Evolutionary conservation across 192 early-diverging fungal species (phyloP).

Genomic region (Mortierella antarctica): DNA sequence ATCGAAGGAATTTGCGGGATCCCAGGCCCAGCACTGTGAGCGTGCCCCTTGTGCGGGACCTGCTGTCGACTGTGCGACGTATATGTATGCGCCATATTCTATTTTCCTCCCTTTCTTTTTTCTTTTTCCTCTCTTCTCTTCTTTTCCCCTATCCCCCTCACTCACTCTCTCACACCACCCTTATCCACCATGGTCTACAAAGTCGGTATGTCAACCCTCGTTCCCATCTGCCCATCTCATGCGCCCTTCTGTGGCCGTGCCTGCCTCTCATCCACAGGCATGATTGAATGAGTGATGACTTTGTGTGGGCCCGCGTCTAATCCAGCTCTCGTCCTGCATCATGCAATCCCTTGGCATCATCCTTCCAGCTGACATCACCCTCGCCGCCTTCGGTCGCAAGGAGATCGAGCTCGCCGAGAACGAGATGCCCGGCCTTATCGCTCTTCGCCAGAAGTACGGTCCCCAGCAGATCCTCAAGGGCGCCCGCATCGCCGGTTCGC

Average conservation of each 20-base stretch:
- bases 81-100: background rate
- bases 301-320: background rate
- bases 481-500: slow-evolving; percentile 96
- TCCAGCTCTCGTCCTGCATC: background rate
- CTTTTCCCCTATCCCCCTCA: slow-evolving; percentile 3
- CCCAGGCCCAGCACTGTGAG: too few relatives aligned
- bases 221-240: background rate
- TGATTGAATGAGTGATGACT: background rate
- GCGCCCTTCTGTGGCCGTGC: background rate
- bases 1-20: too few relatives aligned
- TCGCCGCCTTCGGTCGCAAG: slow-evolving; percentile 96
- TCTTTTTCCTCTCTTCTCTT: slow-evolving; percentile 5
- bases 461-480: slow-evolving; percentile 89
- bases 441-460: slow-evolving; percentile 93
- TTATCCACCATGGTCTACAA: slow-evolving; percentile 40
- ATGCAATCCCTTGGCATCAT: background rate
- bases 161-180: slow-evolving; percentile 1
- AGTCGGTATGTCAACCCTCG: slow-evolving; percentile 27
- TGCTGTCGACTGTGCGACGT: background rate
- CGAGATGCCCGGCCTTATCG: slow-evolving; percentile 99
- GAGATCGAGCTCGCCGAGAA: slow-evolving; percentile 95
- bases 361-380: slow-evolving; percentile 42
- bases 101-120: background rate
- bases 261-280: background rate
- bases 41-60: too few relatives aligned